phyloP scores from a whole-genome alignment of 1,139 yeast genomes.

The Debaryomyces singareniensis region DNA sequence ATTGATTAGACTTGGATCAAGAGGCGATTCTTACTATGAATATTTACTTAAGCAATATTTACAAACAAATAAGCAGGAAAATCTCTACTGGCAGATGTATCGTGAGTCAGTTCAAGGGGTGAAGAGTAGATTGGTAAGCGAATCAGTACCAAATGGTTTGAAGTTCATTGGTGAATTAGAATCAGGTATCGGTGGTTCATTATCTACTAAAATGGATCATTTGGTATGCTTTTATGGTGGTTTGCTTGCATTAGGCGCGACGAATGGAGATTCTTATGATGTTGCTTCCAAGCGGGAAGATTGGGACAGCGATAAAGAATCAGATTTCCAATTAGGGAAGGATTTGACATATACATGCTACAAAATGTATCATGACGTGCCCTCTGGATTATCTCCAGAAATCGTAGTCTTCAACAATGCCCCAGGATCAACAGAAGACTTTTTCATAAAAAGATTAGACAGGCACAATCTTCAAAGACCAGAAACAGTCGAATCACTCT shows the following conservation, averaged over 20 bases:
- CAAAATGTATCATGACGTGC: constrained; percentile 66
- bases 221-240: constrained; percentile 93
- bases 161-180: constrained; percentile 78
- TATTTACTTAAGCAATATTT: constrained; percentile 81
- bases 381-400: constrained; percentile 84
- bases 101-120: constrained; percentile 68
- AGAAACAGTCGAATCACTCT: constrained; percentile 87
- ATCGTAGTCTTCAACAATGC: constrained; percentile 69
- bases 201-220: constrained; percentile 88
- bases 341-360: constrained; percentile 79
- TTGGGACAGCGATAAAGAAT: constrained; percentile 32
- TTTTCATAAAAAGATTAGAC: constrained; percentile 64
- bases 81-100: constrained; percentile 67
- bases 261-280: constrained; percentile 52
- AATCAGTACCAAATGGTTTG: constrained; percentile 58
- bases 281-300: constrained; percentile 28
- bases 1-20: constrained; percentile 73
- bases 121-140: constrained; percentile 53
- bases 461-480: constrained; percentile 87
- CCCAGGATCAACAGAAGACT: constrained; percentile 37
- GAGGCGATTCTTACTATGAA: constrained; percentile 94
- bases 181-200: constrained; percentile 51
- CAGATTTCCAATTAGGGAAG: constrained; percentile 64
- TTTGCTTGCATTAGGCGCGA: constrained; percentile 83
- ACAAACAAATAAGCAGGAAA: constrained; percentile 61